A percentile compares a stretch with the other conserved stretches of the same genome.
Evolutionary conservation across 345 rosid species (phyloP).

Genomic region (Salix caprea): DNA sequence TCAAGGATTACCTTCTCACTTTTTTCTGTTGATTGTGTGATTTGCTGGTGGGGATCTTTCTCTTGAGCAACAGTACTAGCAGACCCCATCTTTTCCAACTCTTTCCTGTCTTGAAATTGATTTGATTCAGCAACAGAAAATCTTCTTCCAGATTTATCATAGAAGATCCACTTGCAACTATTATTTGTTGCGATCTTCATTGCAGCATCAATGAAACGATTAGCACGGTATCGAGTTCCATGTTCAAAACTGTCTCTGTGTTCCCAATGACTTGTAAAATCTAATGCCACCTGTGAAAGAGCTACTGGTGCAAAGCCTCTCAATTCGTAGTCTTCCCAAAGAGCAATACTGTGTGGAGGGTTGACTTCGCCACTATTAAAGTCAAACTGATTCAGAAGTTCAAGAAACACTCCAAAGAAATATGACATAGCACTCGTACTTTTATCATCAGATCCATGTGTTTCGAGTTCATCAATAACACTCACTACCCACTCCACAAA

Average conservation of each 20-base stretch:
- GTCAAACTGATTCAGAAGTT: slow-evolving; percentile 44
- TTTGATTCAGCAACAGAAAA: slow-evolving; percentile 32
- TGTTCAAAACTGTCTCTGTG: slow-evolving; percentile 35
- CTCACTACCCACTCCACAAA: slow-evolving; percentile 67
- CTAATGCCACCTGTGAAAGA: slow-evolving; percentile 35
- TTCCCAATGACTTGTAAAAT: slow-evolving; percentile 51
- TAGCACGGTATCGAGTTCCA: slow-evolving; percentile 46
- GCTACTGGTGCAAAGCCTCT: slow-evolving; percentile 69
- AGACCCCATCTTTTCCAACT: slow-evolving; percentile 15
- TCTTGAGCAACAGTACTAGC: not conserved
- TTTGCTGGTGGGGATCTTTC: slow-evolving; percentile 15
- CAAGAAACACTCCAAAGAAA: slow-evolving; percentile 48
- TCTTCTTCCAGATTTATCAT: slow-evolving; percentile 30
- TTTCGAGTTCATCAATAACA: slow-evolving; percentile 40
- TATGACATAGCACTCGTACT: slow-evolving; percentile 46
- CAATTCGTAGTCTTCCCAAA: slow-evolving; percentile 92
- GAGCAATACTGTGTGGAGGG: slow-evolving; percentile 33
- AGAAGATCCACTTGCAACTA: slow-evolving; percentile 51
- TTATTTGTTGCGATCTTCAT: slow-evolving; percentile 48
- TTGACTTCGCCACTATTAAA: slow-evolving; percentile 12
- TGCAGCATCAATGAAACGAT: slow-evolving; percentile 53
- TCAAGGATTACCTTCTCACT: slow-evolving; percentile 22
- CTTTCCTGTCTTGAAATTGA: slow-evolving; percentile 6
- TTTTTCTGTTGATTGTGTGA: slow-evolving; percentile 7
- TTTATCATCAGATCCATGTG: slow-evolving; percentile 42